Percentiles rank a stretch among this genome's conserved stretches.
phyloP scores from a whole-genome alignment of 306 rosid species.

The Quercus mongolica region DNA sequence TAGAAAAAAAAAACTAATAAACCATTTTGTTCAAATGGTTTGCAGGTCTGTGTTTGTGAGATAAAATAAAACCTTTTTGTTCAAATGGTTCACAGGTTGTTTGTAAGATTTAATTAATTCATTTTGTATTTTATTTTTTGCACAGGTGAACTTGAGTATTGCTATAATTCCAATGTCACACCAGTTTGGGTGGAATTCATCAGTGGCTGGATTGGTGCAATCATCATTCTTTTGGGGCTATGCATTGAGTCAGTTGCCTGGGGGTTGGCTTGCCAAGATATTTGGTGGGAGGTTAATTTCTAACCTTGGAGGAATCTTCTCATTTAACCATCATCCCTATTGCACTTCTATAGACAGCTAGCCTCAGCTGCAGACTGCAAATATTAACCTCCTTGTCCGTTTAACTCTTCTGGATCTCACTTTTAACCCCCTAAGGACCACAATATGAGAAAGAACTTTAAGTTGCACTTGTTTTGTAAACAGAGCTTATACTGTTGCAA shows the following conservation, averaged over 20 bases:
- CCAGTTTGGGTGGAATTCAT: conserved; percentile 93
- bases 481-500: background rate
- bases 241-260: conserved; percentile 94
- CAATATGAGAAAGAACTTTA: background rate
- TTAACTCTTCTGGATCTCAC: background rate
- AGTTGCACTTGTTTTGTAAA: background rate
- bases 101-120: background rate
- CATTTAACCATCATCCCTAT: background rate
- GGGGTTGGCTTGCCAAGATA: conserved; percentile 92
- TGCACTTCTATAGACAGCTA: background rate
- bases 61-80: background rate
- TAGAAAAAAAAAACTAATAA: background rate
- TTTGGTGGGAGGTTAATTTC: conserved; percentile 94
- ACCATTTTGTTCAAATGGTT: background rate
- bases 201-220: conserved; percentile 93
- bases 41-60: background rate
- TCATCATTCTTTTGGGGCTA: conserved; percentile 99
- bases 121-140: conserved; percentile 6
- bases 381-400: background rate
- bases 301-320: background rate
- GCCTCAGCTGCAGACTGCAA: background rate
- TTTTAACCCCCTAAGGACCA: background rate
- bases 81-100: background rate
- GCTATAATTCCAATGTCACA: conserved; percentile 96
- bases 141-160: conserved; percentile 92